A percentile compares a stretch with the other conserved stretches of the same genome.
Conservation (phyloP, 441 rosid species). For the Raphanus hybrid region DNA sequence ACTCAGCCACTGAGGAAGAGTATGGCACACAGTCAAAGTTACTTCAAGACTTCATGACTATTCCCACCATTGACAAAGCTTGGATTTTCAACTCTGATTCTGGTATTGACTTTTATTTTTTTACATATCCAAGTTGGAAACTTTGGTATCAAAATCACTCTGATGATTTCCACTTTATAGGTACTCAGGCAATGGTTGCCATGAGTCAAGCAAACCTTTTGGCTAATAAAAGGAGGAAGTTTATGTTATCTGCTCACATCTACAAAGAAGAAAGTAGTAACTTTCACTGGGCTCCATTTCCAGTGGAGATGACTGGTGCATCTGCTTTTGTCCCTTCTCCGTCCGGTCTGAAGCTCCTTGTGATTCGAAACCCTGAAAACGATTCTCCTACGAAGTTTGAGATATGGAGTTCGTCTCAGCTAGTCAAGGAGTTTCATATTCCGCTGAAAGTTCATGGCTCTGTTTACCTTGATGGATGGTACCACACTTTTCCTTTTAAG, state of each 20-base stretch:
- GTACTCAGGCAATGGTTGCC: conserved; percentile 71
- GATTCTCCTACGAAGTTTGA: conserved; percentile 86
- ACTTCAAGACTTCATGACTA: conserved; percentile 67
- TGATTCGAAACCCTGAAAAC: conserved; percentile 78
- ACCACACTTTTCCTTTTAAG: not conserved
- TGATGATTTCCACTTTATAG: conserved; percentile 35
- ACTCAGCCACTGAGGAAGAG: conserved; percentile 64
- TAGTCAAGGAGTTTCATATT: conserved; percentile 83
- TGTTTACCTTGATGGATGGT: conserved; percentile 92
- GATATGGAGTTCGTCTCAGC: conserved; percentile 75
- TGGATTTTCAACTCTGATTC: conserved; percentile 67
- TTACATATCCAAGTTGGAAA: not conserved
- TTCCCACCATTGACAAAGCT: conserved; percentile 80
- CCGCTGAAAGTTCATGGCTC: conserved; percentile 90
- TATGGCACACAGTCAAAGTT: conserved; percentile 70
- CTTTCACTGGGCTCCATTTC: conserved; percentile 87
- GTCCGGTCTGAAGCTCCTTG: conserved; percentile 83
- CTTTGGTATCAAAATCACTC: not conserved
- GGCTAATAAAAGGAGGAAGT: conserved; percentile 77
- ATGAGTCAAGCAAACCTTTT: conserved; percentile 81
- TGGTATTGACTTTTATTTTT: conserved; percentile 44
- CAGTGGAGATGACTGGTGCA: conserved; percentile 80
- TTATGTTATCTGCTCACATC: conserved; percentile 60
- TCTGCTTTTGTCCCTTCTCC: conserved; percentile 82
- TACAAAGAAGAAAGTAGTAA: conserved; percentile 43